Evolutionary conservation across 192 early-diverging fungal genomes (phyloP).

Genomic region (Podochytrium sp.): DNA sequence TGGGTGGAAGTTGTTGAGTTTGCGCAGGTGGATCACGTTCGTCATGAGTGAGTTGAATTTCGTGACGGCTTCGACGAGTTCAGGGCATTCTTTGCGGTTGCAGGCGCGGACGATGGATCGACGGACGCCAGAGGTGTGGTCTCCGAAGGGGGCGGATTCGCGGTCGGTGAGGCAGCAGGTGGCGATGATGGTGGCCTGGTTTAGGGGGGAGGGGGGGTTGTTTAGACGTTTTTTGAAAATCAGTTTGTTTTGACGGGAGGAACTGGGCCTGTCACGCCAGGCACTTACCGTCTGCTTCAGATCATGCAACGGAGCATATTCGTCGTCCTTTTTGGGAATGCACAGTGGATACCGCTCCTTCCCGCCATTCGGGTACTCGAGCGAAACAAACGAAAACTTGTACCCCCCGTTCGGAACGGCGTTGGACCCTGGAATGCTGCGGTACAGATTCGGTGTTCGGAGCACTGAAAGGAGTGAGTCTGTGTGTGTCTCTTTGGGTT

Average conservation of each 20-base stretch:
- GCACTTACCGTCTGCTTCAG: conserved; percentile 69
- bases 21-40: neutral
- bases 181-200: conserved; percentile 66
- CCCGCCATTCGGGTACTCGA: too few relatives aligned
- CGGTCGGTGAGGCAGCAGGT: conserved; percentile 56
- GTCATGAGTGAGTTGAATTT: conserved; percentile 71
- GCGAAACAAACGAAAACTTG: too few relatives aligned
- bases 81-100: conserved; percentile 67
- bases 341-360: conserved; percentile 40
- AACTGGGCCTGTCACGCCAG: too few relatives aligned
- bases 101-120: conserved; percentile 78
- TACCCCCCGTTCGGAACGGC: too few relatives aligned
- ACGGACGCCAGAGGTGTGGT: conserved; percentile 66
- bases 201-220: too few relatives aligned
- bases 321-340: conserved; percentile 47
- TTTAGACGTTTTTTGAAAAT: too few relatives aligned
- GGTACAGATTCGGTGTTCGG: too few relatives aligned
- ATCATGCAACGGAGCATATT: conserved; percentile 86
- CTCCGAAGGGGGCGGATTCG: conserved; percentile 61
- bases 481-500: too few relatives aligned
- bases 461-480: too few relatives aligned
- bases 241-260: too few relatives aligned
- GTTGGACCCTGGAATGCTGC: too few relatives aligned
- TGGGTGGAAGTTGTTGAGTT: neutral
- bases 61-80: conserved; percentile 68